These are phyloP conservation scores for Dispira simplex DNA, from an alignment of 192 early-diverging fungal genomes.

Conservation along the genomic window DNA sequence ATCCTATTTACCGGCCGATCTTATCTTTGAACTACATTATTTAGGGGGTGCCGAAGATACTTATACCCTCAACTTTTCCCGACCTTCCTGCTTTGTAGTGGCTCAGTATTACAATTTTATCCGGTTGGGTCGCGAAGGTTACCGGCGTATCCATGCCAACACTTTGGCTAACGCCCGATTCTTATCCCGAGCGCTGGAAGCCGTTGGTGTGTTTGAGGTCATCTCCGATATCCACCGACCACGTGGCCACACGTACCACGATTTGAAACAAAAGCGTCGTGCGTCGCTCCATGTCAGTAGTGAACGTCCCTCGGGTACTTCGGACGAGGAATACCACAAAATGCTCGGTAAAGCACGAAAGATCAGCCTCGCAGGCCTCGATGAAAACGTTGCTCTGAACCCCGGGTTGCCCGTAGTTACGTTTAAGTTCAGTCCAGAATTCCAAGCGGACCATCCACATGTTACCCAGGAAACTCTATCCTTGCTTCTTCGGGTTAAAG, in stretches of 20 bases:
- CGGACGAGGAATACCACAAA: not conserved
- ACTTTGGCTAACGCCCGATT: slow-evolving; percentile 35
- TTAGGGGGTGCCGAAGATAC: slow-evolving; percentile 50
- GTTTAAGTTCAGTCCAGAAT: slow-evolving; percentile 41
- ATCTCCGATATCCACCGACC: slow-evolving; percentile 45
- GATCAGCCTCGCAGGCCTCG: slow-evolving; percentile 16
- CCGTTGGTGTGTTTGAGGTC: slow-evolving; percentile 41
- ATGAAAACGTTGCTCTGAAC: slow-evolving; percentile 26
- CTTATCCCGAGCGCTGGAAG: slow-evolving; percentile 33
- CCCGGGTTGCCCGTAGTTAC: slow-evolving; percentile 43
- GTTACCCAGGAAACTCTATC: slow-evolving; percentile 46
- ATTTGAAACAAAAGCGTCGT: not conserved
- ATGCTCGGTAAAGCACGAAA: slow-evolving; percentile 14
- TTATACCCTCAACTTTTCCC: slow-evolving; percentile 66
- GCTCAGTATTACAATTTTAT: slow-evolving; percentile 77
- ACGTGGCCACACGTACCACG: slow-evolving; percentile 26
- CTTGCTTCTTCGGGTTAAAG: slow-evolving; percentile 39
- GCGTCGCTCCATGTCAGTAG: not conserved
- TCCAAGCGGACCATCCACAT: slow-evolving; percentile 25
- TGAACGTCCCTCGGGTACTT: not conserved
- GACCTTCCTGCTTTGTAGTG: slow-evolving; percentile 52
- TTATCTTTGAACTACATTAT: slow-evolving; percentile 64
- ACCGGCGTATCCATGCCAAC: slow-evolving; percentile 45
- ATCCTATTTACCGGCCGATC: slow-evolving; percentile 50
- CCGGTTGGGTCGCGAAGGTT: slow-evolving; percentile 50